A percentile compares a stretch with the other conserved stretches of the same genome.
phyloP scores from a whole-genome alignment of 768 basidiomycete species.

The Russula sp. region DNA sequence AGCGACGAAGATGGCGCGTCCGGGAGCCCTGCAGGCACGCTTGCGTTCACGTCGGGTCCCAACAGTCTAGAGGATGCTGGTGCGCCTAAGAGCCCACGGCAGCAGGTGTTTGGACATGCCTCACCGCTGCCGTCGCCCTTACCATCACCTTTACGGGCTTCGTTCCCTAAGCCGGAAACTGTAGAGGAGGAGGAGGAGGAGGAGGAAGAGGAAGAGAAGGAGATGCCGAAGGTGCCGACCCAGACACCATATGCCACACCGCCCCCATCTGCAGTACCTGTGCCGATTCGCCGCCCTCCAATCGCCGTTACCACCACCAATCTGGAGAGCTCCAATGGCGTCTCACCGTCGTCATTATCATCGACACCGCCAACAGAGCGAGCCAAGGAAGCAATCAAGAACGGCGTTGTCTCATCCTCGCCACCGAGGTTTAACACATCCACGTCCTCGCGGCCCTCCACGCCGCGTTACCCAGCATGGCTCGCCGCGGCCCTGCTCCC shows the following conservation, averaged over 20 bases:
- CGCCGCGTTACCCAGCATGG: slow-evolving; percentile 54
- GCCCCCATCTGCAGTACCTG: background rate
- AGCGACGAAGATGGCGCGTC: slow-evolving; percentile 6
- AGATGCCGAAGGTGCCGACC: background rate
- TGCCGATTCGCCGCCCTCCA: background rate
- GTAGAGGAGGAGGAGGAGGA: background rate
- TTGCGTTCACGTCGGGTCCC: slow-evolving; percentile 17
- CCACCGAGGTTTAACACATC: background rate
- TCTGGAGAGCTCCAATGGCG: background rate
- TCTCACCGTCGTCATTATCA: background rate
- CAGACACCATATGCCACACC: slow-evolving; percentile 1
- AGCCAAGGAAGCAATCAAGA: background rate
- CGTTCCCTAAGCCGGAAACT: background rate
- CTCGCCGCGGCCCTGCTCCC: slow-evolving; percentile 52
- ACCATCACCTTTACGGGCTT: slow-evolving; percentile 12
- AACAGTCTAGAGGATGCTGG: slow-evolving; percentile 18
- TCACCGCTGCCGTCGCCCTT: slow-evolving; percentile 4
- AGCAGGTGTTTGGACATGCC: background rate
- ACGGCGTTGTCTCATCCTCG: background rate
- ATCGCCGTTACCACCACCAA: slow-evolving; percentile 1
- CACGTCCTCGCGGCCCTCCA: slow-evolving; percentile 7
- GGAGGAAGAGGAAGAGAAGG: background rate
- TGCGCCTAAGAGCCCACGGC: slow-evolving; percentile 8
- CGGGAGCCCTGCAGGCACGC: slow-evolving; percentile 9
- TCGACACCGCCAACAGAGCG: background rate